Conservation (phyloP, 345 rosid genomes). For the Euphorbia tirucalli region DNA sequence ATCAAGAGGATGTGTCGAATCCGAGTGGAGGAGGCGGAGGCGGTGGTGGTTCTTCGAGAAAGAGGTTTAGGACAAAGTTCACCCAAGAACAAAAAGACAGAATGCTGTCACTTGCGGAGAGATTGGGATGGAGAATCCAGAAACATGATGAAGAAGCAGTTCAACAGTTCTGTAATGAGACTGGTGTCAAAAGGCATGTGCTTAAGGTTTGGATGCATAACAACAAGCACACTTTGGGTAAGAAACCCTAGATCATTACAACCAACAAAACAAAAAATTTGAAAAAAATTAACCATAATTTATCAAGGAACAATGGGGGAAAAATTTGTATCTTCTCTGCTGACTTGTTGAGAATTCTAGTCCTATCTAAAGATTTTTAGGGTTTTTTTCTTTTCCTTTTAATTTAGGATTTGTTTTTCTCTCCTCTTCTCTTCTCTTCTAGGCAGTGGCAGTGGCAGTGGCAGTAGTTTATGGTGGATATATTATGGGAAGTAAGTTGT, state of each 20-base stretch:
- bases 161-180: conserved; percentile 38
- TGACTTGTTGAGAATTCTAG: neutral
- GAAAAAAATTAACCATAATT: too few species aligned
- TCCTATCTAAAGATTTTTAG: neutral
- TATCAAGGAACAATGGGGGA: neutral
- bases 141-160: conserved; percentile 34
- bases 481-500: neutral
- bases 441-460: too few species aligned
- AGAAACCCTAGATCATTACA: conserved; percentile 13
- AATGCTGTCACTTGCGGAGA: conserved; percentile 46
- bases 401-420: neutral
- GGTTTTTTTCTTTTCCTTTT: neutral
- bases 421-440: conserved; percentile 5
- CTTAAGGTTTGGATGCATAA: conserved; percentile 59
- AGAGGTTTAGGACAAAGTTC: conserved; percentile 44
- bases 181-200: conserved; percentile 41
- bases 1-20: conserved; percentile 20
- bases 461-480: neutral
- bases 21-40: conserved; percentile 15
- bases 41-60: conserved; percentile 10
- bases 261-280: too few species aligned
- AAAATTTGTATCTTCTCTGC: neutral
- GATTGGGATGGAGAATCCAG: conserved; percentile 43
- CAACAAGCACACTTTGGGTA: conserved; percentile 39
- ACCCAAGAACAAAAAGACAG: conserved; percentile 42